phyloP scores from a whole-genome alignment of 441 rosid genomes.

The Breynia disticha region DNA sequence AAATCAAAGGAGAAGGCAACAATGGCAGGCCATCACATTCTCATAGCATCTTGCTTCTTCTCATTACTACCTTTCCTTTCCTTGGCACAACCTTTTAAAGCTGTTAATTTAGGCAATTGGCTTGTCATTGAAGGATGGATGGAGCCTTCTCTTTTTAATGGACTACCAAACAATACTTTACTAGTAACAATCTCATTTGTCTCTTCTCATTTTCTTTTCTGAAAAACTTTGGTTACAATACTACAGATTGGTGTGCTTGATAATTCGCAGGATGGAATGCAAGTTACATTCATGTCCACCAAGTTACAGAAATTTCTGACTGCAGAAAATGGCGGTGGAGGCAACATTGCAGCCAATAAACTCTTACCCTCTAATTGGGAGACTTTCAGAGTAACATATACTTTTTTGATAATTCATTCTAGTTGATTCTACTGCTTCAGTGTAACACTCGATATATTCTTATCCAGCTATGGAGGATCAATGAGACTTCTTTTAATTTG shows the following conservation, averaged over 20 bases:
- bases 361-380: constrained; percentile 22
- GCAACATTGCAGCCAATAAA: constrained; percentile 19
- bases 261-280: constrained; percentile 27
- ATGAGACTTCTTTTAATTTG: constrained; percentile 24
- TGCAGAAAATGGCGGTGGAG: constrained; percentile 29
- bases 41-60: not conserved
- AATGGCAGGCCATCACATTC: constrained; percentile 3
- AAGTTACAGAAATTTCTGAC: constrained; percentile 17
- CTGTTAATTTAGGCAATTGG: constrained; percentile 34
- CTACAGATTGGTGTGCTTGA: not conserved
- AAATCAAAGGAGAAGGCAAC: constrained; percentile 1
- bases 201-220: not conserved
- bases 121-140: constrained; percentile 39
- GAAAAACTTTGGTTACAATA: not conserved
- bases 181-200: constrained; percentile 16
- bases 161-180: constrained; percentile 28
- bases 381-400: constrained; percentile 23
- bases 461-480: constrained; percentile 38
- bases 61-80: constrained; percentile 8
- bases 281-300: constrained; percentile 21
- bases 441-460: too few species aligned
- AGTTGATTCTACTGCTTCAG: not conserved
- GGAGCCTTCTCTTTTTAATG: constrained; percentile 23
- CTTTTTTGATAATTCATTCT: not conserved
- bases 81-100: constrained; percentile 21